Evolutionary conservation across 352 stramenopile genomes (phyloP), one percentile per base, ranked within the genome.

Genomic region (Halophytophthora polymorphica): DNA sequence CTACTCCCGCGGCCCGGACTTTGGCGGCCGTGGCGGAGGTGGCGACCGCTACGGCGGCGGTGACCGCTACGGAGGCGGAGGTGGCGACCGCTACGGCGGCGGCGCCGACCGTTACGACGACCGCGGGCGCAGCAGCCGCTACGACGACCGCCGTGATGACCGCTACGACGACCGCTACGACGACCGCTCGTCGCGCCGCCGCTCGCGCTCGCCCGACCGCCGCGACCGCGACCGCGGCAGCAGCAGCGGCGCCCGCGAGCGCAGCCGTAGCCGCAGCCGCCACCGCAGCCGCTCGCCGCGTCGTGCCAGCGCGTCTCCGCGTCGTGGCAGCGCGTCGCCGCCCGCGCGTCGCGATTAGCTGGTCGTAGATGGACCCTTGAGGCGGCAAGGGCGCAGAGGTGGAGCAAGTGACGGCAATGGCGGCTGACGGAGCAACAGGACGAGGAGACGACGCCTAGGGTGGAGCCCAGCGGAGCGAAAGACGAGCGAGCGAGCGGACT

Each of bases 291-390:
- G 75, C 45, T 75, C 65, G 28, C 69, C 65, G 29, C 69, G 65
- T n/a, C 64, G 53, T 34, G 60, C 66, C 60, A 81, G 71, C 53
- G 60, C 64, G 49, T 83, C 71, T 17, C 71, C 71, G n/a, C 65
- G 60, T 19, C 70, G 66, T 50, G 48, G 45, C 22, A 72, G 64
- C 48, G 50, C 50, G 12, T 74, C 66, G 18, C 61, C 71, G 31
- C 58, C 60, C 25, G 53, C 68, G 58, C 71, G 71, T 60, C 69
- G 71, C 59, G 70, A 85, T 45, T 83, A 85, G 83, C 48, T 50
- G 31, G 45, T n/a, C n/a, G 22, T 33, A 31, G 22, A 33, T 13
- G 33, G 14, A 29, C 29, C 17, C 31, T 19, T 23, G 34, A 37
- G 35, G 13, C 23, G 34, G 46, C 37, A 38, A 36, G 23, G 58